Conservation (phyloP, 768 basidiomycete genomes). For the Podaxis pistillaris region DNA sequence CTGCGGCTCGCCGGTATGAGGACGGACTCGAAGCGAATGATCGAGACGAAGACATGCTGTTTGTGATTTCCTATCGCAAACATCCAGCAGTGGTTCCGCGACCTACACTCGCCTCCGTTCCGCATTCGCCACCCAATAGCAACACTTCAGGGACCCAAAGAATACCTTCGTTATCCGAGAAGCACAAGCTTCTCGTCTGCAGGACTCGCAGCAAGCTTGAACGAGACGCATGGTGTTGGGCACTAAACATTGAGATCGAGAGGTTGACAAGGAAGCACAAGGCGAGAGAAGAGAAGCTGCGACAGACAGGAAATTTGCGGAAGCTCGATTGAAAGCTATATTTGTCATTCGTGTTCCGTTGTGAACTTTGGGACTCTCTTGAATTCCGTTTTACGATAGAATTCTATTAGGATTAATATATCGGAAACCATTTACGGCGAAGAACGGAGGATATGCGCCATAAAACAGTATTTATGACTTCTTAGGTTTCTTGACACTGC, state of each 20-base stretch:
- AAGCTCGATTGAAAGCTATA: constrained; percentile 21
- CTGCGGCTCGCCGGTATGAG: constrained; percentile 72
- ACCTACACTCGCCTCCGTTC: constrained; percentile 26
- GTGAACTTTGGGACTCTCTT: background rate
- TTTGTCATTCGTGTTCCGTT: background rate
- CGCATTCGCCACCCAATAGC: constrained; percentile 10
- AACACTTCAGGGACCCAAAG: constrained; percentile 18
- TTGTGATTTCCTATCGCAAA: constrained; percentile 73
- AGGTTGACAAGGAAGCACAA: constrained; percentile 60
- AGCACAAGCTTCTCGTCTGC: constrained; percentile 62
- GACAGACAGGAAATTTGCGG: constrained; percentile 61
- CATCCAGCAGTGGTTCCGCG: constrained; percentile 30
- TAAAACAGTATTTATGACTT: constrained; percentile 38
- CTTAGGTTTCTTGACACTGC: constrained; percentile 87
- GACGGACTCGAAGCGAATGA: constrained; percentile 92
- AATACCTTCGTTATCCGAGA: constrained; percentile 53
- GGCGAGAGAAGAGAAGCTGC: constrained; percentile 63
- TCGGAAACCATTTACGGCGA: background rate
- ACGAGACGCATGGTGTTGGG: constrained; percentile 94
- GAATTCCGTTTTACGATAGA: background rate
- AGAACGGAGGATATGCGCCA: constrained; percentile 7
- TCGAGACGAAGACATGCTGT: constrained; percentile 82
- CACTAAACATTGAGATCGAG: constrained; percentile 88
- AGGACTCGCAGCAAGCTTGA: constrained; percentile 82
- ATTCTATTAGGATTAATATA: constrained; percentile 10